Conservation (phyloP, 23 red algal species). For the Gracilaria caudata region DNA sequence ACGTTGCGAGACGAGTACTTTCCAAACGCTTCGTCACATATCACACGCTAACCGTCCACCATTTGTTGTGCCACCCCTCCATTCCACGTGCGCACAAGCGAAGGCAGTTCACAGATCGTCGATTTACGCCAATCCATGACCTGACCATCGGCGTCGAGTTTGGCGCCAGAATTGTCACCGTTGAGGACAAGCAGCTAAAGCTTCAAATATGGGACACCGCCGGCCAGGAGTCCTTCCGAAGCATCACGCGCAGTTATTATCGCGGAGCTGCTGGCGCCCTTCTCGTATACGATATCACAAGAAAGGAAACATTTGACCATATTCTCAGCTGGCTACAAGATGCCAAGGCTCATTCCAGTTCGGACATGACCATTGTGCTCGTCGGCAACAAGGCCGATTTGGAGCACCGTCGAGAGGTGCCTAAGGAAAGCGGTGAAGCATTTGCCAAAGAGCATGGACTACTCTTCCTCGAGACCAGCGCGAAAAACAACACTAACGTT, state of each 20-base stretch:
- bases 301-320: constrained; percentile 95
- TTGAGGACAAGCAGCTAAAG: constrained; percentile 92
- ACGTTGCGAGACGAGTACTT: background rate
- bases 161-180: constrained; percentile 88
- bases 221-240: constrained; percentile 97
- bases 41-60: constrained; percentile 1
- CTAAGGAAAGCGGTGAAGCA: constrained; percentile 81
- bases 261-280: constrained; percentile 94
- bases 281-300: constrained; percentile 97
- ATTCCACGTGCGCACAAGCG: background rate
- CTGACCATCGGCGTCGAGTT: constrained; percentile 99
- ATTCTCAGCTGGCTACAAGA: constrained; percentile 90
- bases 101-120: constrained; percentile 90
- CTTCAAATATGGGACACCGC: constrained; percentile 99
- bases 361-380: constrained; percentile 90
- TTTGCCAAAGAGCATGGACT: constrained; percentile 95
- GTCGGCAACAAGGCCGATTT: constrained; percentile 98
- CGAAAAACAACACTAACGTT: constrained; percentile 88
- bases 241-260: constrained; percentile 95
- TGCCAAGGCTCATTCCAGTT: constrained; percentile 78
- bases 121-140: constrained; percentile 94
- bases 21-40: background rate
- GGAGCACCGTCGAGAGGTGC: constrained; percentile 90
- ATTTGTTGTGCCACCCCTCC: background rate
- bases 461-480: constrained; percentile 91